These are phyloP conservation scores for Candida sakaeoensis DNA, from an alignment of 805 yeast genomes.

Conservation along the genomic window DNA sequence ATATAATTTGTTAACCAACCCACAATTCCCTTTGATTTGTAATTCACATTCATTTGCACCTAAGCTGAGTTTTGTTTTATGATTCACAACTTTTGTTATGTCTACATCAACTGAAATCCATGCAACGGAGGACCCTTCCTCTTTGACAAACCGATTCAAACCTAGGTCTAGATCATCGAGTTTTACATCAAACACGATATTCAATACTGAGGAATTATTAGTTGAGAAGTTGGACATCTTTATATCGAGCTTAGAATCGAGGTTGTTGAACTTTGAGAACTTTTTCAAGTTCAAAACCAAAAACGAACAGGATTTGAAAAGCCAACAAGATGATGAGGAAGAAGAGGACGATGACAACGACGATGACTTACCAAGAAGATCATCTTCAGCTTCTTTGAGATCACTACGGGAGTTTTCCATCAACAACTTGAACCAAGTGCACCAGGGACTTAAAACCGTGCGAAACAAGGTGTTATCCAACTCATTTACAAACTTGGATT, in stretches of 20 bases:
- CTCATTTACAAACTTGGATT: constrained; percentile 37
- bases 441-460: constrained; percentile 31
- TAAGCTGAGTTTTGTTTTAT: too few relatives aligned
- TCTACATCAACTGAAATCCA: not conserved
- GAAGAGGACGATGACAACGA: not conserved
- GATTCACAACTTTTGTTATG: too few relatives aligned
- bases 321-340: constrained; percentile 4
- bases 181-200: constrained; percentile 1
- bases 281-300: constrained; percentile 29
- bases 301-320: too few relatives aligned
- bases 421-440: constrained; percentile 29
- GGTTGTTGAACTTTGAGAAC: constrained; percentile 37
- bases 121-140: not conserved
- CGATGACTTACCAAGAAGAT: constrained; percentile 16
- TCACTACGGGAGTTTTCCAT: constrained; percentile 30
- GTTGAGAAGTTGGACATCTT: constrained; percentile 40
- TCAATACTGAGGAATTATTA: constrained; percentile 36
- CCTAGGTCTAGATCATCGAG: constrained; percentile 4
- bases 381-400: constrained; percentile 25
- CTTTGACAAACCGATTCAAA: not conserved
- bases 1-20: too few relatives aligned
- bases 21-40: too few relatives aligned
- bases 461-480: constrained; percentile 35
- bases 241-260: constrained; percentile 39
- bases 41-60: too few relatives aligned